These are phyloP conservation scores for Punica granatum DNA, from an alignment of 345 rosid genomes.

Conservation along the genomic window DNA sequence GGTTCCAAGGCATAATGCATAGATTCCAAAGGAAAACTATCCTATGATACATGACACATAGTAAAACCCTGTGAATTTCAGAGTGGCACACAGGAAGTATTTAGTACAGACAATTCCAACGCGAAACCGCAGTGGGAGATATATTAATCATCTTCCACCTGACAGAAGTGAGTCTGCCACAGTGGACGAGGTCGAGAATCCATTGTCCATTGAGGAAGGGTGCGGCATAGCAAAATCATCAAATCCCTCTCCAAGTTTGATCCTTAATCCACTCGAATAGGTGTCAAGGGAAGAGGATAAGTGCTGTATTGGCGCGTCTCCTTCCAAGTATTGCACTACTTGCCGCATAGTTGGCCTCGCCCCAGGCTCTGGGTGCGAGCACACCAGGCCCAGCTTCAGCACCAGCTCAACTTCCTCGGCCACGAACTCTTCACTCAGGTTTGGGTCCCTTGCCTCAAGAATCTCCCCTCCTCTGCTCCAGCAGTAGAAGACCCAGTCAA, in stretches of 20 bases:
- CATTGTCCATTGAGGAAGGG: slow-evolving; percentile 26
- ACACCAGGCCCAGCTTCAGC: slow-evolving; percentile 36
- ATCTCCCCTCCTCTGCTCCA: slow-evolving; percentile 28
- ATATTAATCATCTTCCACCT: slow-evolving; percentile 37
- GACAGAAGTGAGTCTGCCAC: slow-evolving; percentile 49
- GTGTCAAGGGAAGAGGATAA: slow-evolving; percentile 24
- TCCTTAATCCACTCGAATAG: slow-evolving; percentile 21
- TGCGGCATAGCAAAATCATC: slow-evolving; percentile 26
- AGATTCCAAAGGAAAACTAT: too few relatives aligned
- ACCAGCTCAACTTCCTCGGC: slow-evolving; percentile 38
- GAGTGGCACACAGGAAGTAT: too few relatives aligned
- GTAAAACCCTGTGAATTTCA: too few relatives aligned
- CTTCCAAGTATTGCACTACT: slow-evolving; percentile 38
- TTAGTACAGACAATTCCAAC: too few relatives aligned
- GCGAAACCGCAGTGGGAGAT: too few relatives aligned
- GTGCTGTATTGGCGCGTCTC: slow-evolving; percentile 31
- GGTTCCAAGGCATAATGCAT: too few relatives aligned
- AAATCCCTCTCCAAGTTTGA: slow-evolving; percentile 27
- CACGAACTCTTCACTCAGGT: slow-evolving; percentile 23
- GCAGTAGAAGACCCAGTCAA: slow-evolving; percentile 29
- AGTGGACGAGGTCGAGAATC: slow-evolving; percentile 28
- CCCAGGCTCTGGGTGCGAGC: slow-evolving; percentile 32
- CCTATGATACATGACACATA: too few relatives aligned
- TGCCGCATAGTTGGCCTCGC: slow-evolving; percentile 45
- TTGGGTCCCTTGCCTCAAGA: slow-evolving; percentile 38